Base-by-base conservation (phyloP, 2,329 filamentous ascomycete species). In the Hymenoscyphus scutula region DNA sequence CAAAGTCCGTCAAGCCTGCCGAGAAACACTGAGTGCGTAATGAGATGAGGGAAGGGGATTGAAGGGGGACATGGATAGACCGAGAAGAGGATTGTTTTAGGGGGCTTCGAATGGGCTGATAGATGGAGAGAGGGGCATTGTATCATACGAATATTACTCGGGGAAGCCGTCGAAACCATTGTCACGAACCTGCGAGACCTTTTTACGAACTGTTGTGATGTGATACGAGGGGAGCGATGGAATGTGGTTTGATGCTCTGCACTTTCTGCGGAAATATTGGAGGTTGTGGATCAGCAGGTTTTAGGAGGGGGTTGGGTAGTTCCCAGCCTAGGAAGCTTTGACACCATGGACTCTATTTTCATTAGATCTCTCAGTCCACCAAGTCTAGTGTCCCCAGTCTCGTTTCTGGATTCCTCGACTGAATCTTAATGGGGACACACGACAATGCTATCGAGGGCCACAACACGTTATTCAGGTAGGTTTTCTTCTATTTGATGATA, bases 1-100 rank as follows among this genome's bases (percentile, higher is more conserved):
- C 72, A 56, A 78, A 76, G 71, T 71, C 66, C 58, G 60, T 64
- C 58, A 72, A 71, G 66, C 58, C 70, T 45, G 68, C 68, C 13
- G 73, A 71, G 10, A 71, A 72, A 63, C 71, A 75, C 64, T 73
- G 71, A 67, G 69, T 37, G 45, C 32, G 37, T 60, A 13, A 45
- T 29, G n/a, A 45, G 11, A n/a, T n/a, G n/a, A n/a, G 51, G 29
- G 15, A 54, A 23, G 17, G 6, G n/a, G 19, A 27, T 23, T 15
- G 7, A 30, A 11, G 58, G 37, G 41, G 11, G 19, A 7, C 8
- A 10, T 51, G 45, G 19, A 48, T 58, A 56, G 23, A 30, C 13
- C 15, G 56, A 6, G 58, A 55, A 53, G 13, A 48, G 30, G n/a
- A 30, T 29, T 29, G 58, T 23, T 30, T 30, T 34, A n/a, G 23